Percentiles rank a stretch among this genome's conserved stretches.
phyloP scores from a whole-genome alignment of 164 flowering plant genomes.

The Litsea cubeba region DNA sequence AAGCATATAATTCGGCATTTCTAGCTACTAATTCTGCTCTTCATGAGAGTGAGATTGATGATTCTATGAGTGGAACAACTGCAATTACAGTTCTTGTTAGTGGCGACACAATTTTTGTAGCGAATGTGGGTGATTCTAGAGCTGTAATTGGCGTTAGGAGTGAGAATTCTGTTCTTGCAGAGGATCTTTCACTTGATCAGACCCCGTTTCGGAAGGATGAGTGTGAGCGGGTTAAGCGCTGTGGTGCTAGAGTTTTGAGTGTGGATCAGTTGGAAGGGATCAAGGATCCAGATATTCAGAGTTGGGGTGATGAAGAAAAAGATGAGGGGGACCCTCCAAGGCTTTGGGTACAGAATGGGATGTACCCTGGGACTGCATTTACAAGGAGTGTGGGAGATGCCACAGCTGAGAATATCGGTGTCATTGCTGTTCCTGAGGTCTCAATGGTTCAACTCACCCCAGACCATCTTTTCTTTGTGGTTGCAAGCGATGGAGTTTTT shows the following conservation, averaged over 20 bases:
- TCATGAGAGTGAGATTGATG: slow-evolving; percentile 75
- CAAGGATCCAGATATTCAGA: slow-evolving; percentile 73
- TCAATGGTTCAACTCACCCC: slow-evolving; percentile 51
- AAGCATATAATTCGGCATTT: slow-evolving; percentile 68
- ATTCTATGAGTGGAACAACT: slow-evolving; percentile 94
- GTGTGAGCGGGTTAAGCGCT: slow-evolving; percentile 73
- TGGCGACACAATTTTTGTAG: slow-evolving; percentile 70
- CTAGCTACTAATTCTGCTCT: slow-evolving; percentile 53
- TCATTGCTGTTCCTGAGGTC: slow-evolving; percentile 84
- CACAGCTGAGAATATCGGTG: slow-evolving; percentile 85
- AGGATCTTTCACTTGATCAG: slow-evolving; percentile 75
- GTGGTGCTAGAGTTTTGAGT: slow-evolving; percentile 91
- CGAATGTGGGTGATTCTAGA: slow-evolving; percentile 95
- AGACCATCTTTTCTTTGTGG: slow-evolving; percentile 70
- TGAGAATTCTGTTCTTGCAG: slow-evolving; percentile 53
- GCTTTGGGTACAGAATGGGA: slow-evolving; percentile 83
- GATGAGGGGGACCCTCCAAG: slow-evolving; percentile 91
- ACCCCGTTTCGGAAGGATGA: slow-evolving; percentile 93
- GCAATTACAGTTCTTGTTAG: slow-evolving; percentile 79
- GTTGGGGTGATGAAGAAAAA: slow-evolving; percentile 88
- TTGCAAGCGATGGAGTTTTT: slow-evolving; percentile 98
- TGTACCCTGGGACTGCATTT: slow-evolving; percentile 95
- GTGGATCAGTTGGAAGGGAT: slow-evolving; percentile 88
- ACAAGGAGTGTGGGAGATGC: slow-evolving; percentile 91
- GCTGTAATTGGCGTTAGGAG: slow-evolving; percentile 73